phyloP scores from a whole-genome alignment of 75 land plant species.

The Pseudotsuga menziesii region DNA sequence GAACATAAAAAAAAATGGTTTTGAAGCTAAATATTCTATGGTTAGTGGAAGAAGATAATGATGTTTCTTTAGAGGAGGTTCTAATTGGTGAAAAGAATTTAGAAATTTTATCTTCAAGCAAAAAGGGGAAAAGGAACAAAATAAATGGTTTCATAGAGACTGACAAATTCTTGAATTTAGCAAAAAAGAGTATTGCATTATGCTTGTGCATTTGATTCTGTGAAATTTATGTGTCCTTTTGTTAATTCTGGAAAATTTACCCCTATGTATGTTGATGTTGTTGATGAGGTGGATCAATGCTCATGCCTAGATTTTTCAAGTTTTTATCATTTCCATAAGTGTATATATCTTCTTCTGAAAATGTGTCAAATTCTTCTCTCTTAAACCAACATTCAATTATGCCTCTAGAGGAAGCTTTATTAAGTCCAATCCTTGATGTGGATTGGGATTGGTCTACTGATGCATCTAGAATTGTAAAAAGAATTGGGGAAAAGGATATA shows the following conservation, averaged over 20 bases:
- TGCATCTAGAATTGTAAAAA: conserved; percentile 20
- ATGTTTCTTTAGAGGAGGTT: background rate
- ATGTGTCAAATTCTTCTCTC: conserved; percentile 9
- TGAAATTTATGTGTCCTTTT: background rate
- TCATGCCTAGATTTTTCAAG: conserved; percentile 6
- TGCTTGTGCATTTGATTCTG: conserved; percentile 10
- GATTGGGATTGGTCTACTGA: conserved; percentile 19
- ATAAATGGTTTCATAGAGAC: background rate
- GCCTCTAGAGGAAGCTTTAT: conserved; percentile 30
- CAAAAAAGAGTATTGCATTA: conserved; percentile 4
- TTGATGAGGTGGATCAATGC: background rate
- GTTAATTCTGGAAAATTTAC: background rate
- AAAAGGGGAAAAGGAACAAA: background rate
- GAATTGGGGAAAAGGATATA: conserved; percentile 20
- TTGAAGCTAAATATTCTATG: background rate
- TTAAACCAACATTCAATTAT: conserved; percentile 1
- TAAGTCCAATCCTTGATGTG: conserved; percentile 22
- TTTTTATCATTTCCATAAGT: background rate
- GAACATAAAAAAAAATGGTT: background rate
- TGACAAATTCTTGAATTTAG: background rate
- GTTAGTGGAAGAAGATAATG: conserved; percentile 11
- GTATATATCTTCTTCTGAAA: conserved; percentile 14
- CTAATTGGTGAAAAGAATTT: conserved; percentile 5
- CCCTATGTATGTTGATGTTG: conserved; percentile 6
- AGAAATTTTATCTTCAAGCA: background rate